These are phyloP conservation scores for Emmonsia crescens DNA, from an alignment of 2,329 filamentous ascomycete genomes.

Conservation along the genomic window DNA sequence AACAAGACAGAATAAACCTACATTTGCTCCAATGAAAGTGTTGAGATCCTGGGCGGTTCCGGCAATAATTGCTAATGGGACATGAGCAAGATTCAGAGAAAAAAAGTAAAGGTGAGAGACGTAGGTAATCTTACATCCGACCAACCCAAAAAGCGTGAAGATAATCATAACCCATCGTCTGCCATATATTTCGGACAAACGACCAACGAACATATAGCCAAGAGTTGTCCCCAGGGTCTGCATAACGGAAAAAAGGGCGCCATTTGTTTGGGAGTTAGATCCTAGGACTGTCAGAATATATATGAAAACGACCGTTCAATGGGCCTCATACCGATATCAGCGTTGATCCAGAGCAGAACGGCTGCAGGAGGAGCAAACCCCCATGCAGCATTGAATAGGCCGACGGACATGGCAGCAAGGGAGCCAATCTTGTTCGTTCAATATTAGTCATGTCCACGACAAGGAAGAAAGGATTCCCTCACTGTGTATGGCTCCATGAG, in stretches of 20 bases:
- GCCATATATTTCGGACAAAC: slow-evolving; percentile 13
- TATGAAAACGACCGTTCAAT: background rate
- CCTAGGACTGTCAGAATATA: background rate
- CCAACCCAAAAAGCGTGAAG: slow-evolving; percentile 5
- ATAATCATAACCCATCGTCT: slow-evolving; percentile 10
- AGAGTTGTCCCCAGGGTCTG: slow-evolving; percentile 9
- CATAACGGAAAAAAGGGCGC: slow-evolving; percentile 11
- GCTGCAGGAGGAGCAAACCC: slow-evolving; percentile 11
- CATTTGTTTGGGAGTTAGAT: background rate
- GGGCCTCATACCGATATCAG: slow-evolving; percentile 11
- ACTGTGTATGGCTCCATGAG: slow-evolving; percentile 3
- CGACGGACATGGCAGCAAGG: slow-evolving; percentile 1
- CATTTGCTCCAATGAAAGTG: slow-evolving; percentile 21
- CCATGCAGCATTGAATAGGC: slow-evolving; percentile 1
- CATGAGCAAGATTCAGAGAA: no score
- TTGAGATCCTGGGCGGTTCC: slow-evolving; percentile 22
- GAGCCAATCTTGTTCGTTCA: background rate
- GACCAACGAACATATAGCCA: slow-evolving; percentile 10
- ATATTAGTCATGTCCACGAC: background rate
- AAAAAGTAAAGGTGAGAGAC: background rate
- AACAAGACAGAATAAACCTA: background rate
- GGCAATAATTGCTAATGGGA: slow-evolving; percentile 20
- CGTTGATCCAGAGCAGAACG: slow-evolving; percentile 9
- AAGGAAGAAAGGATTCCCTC: background rate
- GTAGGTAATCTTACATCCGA: slow-evolving; percentile 6